Percentiles rank a stretch among this genome's conserved stretches.
phyloP scores from a whole-genome alignment of 2,329 filamentous ascomycete genomes.

The Penicillium sp. region DNA sequence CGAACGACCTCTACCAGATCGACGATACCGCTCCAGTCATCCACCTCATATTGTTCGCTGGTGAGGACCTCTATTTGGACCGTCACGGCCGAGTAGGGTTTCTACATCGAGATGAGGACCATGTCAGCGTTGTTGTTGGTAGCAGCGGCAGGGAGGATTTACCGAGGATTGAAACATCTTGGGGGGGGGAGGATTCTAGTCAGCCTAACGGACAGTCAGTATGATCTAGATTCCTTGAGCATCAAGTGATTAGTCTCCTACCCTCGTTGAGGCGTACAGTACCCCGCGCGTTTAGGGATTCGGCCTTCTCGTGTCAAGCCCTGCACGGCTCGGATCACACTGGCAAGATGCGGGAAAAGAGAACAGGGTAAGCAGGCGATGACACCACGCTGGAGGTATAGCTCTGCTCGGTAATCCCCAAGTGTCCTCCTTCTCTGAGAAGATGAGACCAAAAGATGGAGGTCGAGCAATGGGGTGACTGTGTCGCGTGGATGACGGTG shows the following conservation, averaged over 20 bases:
- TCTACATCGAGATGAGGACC: constrained; percentile 54
- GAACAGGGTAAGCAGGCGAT: not conserved
- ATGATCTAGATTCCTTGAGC: not conserved
- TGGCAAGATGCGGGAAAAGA: not conserved
- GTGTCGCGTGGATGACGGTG: constrained; percentile 25
- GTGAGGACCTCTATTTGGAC: constrained; percentile 91
- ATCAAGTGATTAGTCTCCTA: not conserved
- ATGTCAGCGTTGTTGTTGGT: constrained; percentile 14
- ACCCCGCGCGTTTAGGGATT: constrained; percentile 18
- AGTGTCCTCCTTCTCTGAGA: not conserved
- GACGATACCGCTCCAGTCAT: constrained; percentile 88
- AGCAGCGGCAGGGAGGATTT: constrained; percentile 24
- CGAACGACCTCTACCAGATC: constrained; percentile 94
- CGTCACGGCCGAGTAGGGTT: constrained; percentile 91
- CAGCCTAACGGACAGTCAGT: not conserved
- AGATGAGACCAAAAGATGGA: not conserved
- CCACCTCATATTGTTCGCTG: constrained; percentile 85
- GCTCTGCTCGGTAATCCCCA: not conserved
- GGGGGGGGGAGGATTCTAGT: not conserved
- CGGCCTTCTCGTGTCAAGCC: constrained; percentile 21
- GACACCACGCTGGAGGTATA: not conserved
- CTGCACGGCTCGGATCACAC: constrained; percentile 23
- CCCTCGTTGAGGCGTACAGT: constrained; percentile 12
- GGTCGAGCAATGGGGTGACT: constrained; percentile 17
- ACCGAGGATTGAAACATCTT: constrained; percentile 47